phyloP scores from a whole-genome alignment of 495 filamentous ascomycete species.

The Hypoxylon intermedium region DNA sequence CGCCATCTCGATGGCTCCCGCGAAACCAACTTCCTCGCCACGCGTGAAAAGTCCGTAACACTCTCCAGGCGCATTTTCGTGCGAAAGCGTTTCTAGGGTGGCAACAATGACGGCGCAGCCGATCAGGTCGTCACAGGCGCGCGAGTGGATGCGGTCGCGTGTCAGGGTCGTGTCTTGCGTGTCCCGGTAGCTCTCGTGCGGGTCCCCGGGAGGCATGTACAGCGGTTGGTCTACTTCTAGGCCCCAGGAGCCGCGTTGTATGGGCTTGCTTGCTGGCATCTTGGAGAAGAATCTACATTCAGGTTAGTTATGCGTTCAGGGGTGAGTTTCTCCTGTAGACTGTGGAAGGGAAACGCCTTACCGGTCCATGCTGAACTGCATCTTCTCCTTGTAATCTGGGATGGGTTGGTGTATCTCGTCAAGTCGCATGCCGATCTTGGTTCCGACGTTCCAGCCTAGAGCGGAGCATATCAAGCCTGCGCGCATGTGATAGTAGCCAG shows the following conservation, averaged over 20 bases:
- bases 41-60: no score
- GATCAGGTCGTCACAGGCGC: no score
- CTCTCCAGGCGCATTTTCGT: no score
- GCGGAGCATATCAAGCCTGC: slow-evolving; percentile 81
- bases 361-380: slow-evolving; percentile 89
- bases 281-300: slow-evolving; percentile 74
- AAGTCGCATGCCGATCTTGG: slow-evolving; percentile 76
- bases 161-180: slow-evolving; percentile 63
- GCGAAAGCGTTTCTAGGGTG: no score
- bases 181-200: slow-evolving; percentile 65
- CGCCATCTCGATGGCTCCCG: no score
- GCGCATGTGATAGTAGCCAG: slow-evolving; percentile 77
- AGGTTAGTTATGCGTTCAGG: slow-evolving; percentile 34
- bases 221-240: slow-evolving; percentile 79
- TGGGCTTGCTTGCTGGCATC: slow-evolving; percentile 74
- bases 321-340: no score
- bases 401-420: slow-evolving; percentile 79
- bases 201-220: slow-evolving; percentile 79
- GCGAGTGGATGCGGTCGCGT: slow-evolving; percentile 66
- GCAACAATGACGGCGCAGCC: no score
- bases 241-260: slow-evolving; percentile 89
- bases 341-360: slow-evolving; percentile 1
- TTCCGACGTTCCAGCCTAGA: slow-evolving; percentile 80
- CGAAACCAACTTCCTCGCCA: no score
- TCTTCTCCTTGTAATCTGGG: slow-evolving; percentile 90